Conservation (phyloP, 306 rosid genomes). For the Inga laurina region DNA sequence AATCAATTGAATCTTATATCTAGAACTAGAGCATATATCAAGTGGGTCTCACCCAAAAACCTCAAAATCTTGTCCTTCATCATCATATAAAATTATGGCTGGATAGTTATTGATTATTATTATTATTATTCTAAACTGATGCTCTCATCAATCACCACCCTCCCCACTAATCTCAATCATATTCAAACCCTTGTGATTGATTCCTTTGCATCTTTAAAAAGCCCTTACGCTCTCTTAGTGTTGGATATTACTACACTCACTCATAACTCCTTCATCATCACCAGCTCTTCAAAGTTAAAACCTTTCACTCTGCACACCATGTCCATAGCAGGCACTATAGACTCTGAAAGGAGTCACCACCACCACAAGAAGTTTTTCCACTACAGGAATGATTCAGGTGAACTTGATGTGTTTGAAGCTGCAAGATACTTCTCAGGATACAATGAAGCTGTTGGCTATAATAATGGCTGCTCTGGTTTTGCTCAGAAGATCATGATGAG, state of each 20-base stretch:
- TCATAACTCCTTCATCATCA: conserved; percentile 35
- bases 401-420: conserved; percentile 92
- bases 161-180: conserved; percentile 72
- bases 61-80: conserved; percentile 49
- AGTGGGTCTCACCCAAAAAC: conserved; percentile 54
- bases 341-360: conserved; percentile 47
- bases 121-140: conserved; percentile 53
- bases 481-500: conserved; percentile 58
- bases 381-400: conserved; percentile 71
- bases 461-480: conserved; percentile 27
- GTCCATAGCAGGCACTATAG: conserved; percentile 63
- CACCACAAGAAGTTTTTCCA: conserved; percentile 65
- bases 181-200: conserved; percentile 51
- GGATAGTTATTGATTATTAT: conserved; percentile 39
- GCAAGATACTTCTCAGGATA: conserved; percentile 87
- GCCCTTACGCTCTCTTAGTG: conserved; percentile 17
- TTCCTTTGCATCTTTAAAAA: conserved; percentile 54
- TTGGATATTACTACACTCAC: conserved; percentile 27
- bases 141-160: conserved; percentile 8
- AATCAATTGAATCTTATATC: too few species aligned
- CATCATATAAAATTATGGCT: conserved; percentile 49
- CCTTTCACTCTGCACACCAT: conserved; percentile 44
- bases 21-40: conserved; percentile 25
- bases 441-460: conserved; percentile 55
- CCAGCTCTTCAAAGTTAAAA: not conserved